Conservation (phyloP, 768 basidiomycete genomes). For the Suillus subaureus region DNA sequence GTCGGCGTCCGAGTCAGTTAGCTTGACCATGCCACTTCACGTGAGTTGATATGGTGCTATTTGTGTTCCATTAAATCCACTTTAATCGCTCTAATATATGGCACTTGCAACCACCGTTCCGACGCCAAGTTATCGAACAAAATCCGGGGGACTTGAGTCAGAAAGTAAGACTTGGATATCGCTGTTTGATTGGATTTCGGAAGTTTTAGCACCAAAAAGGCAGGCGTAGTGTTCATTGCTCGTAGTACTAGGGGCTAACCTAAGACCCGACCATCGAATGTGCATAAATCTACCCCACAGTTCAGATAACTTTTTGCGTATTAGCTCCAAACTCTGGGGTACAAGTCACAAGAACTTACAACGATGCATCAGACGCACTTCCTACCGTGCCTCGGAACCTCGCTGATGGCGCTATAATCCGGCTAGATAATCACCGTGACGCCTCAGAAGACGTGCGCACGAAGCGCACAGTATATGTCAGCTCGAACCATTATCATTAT, state of each 20-base stretch:
- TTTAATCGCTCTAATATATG: background rate
- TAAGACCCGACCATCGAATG: background rate
- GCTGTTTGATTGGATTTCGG: background rate
- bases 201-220: background rate
- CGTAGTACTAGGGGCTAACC: background rate
- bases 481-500: background rate
- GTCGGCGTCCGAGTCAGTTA: background rate
- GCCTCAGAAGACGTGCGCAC: constrained; percentile 4
- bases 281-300: background rate
- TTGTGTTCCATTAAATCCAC: background rate
- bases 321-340: background rate
- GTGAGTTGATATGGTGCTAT: background rate
- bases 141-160: background rate
- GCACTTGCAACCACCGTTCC: background rate
- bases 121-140: background rate
- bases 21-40: background rate
- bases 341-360: background rate
- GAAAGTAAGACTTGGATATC: background rate
- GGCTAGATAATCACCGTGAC: constrained; percentile 7
- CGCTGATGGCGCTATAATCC: background rate
- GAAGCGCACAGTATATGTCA: constrained; percentile 5
- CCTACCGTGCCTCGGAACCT: background rate
- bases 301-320: background rate
- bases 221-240: constrained; percentile 7
- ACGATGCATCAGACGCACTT: background rate